Conservation (phyloP, 2,329 filamentous ascomycete genomes). For the Lasiodiplodia sp. region DNA sequence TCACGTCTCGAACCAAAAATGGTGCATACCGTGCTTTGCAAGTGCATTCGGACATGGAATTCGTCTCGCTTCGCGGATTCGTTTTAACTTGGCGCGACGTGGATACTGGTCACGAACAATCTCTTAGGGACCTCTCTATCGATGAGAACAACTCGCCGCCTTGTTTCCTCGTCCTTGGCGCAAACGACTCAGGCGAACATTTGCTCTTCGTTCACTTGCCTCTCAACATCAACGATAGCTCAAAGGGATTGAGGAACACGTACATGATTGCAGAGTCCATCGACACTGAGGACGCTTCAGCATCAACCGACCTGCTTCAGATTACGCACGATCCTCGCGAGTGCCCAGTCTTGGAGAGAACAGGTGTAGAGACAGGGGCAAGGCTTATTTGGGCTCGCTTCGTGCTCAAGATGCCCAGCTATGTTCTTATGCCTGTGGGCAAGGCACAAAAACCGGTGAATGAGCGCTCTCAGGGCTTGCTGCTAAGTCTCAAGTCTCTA, state of each 20-base stretch:
- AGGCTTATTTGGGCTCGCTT: neutral
- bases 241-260: neutral
- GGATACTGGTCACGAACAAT: neutral
- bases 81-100: neutral
- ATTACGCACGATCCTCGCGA: neutral
- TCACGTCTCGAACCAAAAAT: neutral
- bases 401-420: neutral
- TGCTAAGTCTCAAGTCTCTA: too few relatives aligned
- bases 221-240: neutral
- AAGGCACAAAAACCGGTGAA: neutral
- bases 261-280: neutral
- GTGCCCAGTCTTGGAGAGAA: neutral
- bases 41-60: neutral
- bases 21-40: neutral
- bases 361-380: neutral
- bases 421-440: neutral
- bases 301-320: neutral
- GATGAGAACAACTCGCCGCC: neutral
- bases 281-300: neutral
- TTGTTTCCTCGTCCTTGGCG: neutral
- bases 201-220: neutral
- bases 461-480: too few relatives aligned
- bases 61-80: neutral
- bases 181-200: neutral
- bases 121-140: conserved; percentile 1